A percentile compares a stretch with the other conserved stretches of the same genome.
phyloP scores from a whole-genome alignment of 129 eudicot genomes.

The Flaveria bidentis region DNA sequence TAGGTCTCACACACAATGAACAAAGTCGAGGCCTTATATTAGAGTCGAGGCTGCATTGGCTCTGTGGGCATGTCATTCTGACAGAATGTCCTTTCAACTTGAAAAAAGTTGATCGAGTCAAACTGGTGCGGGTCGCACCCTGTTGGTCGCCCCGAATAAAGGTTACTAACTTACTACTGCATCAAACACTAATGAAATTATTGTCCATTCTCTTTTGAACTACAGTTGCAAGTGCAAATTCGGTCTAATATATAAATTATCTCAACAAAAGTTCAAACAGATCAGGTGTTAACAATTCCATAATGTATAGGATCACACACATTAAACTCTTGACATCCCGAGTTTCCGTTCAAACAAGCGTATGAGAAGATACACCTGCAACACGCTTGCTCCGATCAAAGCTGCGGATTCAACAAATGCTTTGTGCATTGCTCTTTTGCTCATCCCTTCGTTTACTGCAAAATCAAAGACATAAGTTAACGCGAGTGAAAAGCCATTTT shows the following conservation, averaged over 20 bases:
- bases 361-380: constrained; percentile 78
- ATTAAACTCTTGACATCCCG: constrained; percentile 64
- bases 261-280: constrained; percentile 21
- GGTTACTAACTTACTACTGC: background rate
- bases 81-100: background rate
- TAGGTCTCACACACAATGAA: no score
- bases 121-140: background rate
- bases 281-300: constrained; percentile 19
- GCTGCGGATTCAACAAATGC: constrained; percentile 80
- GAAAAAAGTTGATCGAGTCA: background rate
- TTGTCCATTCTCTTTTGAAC: constrained; percentile 21
- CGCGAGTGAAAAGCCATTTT: background rate
- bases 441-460: constrained; percentile 88
- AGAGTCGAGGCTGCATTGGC: background rate
- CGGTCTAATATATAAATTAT: constrained; percentile 17
- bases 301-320: constrained; percentile 4
- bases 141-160: background rate
- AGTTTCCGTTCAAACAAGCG: constrained; percentile 84
- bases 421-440: constrained; percentile 85
- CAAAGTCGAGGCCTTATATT: no score
- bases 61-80: background rate
- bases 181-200: background rate
- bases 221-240: constrained; percentile 33
- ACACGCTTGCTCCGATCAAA: constrained; percentile 64
- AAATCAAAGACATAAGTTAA: background rate